Percentiles rank a stretch among this genome's conserved stretches.
Conservation (phyloP, 2,329 filamentous ascomycete species). For the Plenodomus lindquistii region DNA sequence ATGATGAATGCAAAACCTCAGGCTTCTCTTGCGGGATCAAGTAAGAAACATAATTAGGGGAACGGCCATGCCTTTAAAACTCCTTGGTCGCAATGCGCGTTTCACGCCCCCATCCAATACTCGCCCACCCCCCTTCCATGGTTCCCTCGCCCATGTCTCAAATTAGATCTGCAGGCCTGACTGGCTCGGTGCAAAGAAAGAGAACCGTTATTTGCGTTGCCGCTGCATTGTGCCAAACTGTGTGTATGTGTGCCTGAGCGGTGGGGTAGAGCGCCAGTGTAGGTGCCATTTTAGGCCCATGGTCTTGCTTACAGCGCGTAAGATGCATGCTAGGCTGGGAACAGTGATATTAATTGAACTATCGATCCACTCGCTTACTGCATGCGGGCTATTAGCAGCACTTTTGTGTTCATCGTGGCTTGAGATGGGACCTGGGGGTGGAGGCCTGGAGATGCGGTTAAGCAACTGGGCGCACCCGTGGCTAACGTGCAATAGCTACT, state of each 20-base stretch:
- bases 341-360: constrained; percentile 21
- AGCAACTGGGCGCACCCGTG: constrained; percentile 12
- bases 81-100: constrained; percentile 32
- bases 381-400: constrained; percentile 16
- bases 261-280: constrained; percentile 2
- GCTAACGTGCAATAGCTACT: constrained; percentile 3
- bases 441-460: not conserved
- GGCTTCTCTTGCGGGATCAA: constrained; percentile 7
- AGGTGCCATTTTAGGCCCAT: constrained; percentile 7
- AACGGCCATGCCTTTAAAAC: constrained; percentile 41
- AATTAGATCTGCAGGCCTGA: constrained; percentile 10
- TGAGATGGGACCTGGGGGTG: not conserved
- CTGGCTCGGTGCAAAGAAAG: constrained; percentile 10
- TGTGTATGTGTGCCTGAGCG: constrained; percentile 7
- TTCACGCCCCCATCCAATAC: constrained; percentile 26
- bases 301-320: constrained; percentile 34
- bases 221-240: constrained; percentile 15
- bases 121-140: constrained; percentile 6
- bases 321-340: constrained; percentile 15
- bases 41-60: constrained; percentile 23
- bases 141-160: constrained; percentile 3
- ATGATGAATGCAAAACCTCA: constrained; percentile 15
- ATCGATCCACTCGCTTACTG: constrained; percentile 8
- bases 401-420: constrained; percentile 6
- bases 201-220: constrained; percentile 24